These are phyloP conservation scores for Centrapalus pauciflorus DNA, from an alignment of 129 eudicot species.

Conservation along the genomic window DNA sequence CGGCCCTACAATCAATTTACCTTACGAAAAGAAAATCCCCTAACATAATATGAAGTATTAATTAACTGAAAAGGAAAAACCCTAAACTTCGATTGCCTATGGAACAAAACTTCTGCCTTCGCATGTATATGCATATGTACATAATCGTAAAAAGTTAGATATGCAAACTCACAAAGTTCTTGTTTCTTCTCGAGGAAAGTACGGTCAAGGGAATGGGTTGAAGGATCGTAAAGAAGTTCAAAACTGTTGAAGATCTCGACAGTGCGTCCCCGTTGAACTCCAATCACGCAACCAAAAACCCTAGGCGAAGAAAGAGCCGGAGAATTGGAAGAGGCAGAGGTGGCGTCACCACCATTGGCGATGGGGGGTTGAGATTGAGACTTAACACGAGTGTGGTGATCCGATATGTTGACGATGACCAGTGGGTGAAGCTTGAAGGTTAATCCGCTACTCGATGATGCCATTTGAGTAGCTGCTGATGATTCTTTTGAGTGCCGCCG, in stretches of 20 bases:
- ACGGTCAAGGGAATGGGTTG: slow-evolving; percentile 72
- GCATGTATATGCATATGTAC: not conserved
- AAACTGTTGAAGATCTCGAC: slow-evolving; percentile 98
- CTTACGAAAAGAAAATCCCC: slow-evolving; percentile 2
- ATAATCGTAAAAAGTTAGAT: not conserved
- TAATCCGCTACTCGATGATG: slow-evolving; percentile 83
- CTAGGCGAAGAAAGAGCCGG: slow-evolving; percentile 32
- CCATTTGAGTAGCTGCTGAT: slow-evolving; percentile 34
- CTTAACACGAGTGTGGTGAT: slow-evolving; percentile 84
- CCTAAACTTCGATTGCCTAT: not conserved
- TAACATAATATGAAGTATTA: not conserved
- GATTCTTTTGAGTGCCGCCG: slow-evolving; percentile 23
- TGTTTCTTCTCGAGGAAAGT: slow-evolving; percentile 83
- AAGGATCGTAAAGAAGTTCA: slow-evolving; percentile 67
- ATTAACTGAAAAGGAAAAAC: not conserved
- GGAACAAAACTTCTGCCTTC: not conserved
- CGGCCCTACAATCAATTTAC: no score
- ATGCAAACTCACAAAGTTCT: slow-evolving; percentile 72
- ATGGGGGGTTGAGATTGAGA: slow-evolving; percentile 51
- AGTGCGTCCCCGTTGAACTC: slow-evolving; percentile 85
- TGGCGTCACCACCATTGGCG: slow-evolving; percentile 29
- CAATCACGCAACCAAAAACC: slow-evolving; percentile 89
- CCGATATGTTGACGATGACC: slow-evolving; percentile 89
- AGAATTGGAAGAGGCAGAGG: slow-evolving; percentile 26
- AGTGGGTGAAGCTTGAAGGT: slow-evolving; percentile 98